Percentiles rank a stretch among this genome's conserved stretches.
phyloP scores from a whole-genome alignment of 208 protist species.

The Leishmania gerbilli region DNA sequence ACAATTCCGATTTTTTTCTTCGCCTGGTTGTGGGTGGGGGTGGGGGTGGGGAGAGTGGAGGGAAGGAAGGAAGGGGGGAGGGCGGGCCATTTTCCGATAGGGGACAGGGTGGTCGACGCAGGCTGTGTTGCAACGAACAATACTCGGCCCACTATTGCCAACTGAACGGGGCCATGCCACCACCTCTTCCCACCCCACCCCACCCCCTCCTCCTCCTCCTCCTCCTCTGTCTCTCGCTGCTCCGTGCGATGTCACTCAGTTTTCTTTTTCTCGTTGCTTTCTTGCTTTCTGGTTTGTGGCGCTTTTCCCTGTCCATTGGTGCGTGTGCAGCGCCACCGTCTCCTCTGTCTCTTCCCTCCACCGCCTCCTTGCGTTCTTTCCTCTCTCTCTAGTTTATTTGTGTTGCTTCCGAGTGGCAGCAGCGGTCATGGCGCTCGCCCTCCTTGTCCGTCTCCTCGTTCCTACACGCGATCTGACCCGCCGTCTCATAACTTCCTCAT shows the following conservation, averaged over 20 bases:
- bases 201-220: no score
- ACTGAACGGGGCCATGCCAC: background rate
- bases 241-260: background rate
- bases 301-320: background rate
- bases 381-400: background rate
- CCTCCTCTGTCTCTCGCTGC: background rate
- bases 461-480: no score
- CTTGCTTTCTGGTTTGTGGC: background rate
- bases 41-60: background rate
- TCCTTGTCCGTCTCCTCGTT: no score
- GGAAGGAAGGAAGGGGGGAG: background rate
- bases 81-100: no score
- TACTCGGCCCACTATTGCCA: background rate
- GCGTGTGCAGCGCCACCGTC: background rate
- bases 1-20: conserved; percentile 4
- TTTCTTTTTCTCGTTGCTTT: background rate
- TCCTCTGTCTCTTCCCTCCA: background rate
- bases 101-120: background rate
- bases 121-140: background rate
- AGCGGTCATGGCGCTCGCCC: no score
- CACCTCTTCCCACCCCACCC: background rate
- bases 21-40: background rate
- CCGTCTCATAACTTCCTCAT: background rate
- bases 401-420: no score
- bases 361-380: background rate